A percentile compares a stretch with the other conserved stretches of the same genome.
These are phyloP conservation scores for Fusarium coicis DNA, from an alignment of 2,329 filamentous ascomycete species.

Conservation along the genomic window DNA sequence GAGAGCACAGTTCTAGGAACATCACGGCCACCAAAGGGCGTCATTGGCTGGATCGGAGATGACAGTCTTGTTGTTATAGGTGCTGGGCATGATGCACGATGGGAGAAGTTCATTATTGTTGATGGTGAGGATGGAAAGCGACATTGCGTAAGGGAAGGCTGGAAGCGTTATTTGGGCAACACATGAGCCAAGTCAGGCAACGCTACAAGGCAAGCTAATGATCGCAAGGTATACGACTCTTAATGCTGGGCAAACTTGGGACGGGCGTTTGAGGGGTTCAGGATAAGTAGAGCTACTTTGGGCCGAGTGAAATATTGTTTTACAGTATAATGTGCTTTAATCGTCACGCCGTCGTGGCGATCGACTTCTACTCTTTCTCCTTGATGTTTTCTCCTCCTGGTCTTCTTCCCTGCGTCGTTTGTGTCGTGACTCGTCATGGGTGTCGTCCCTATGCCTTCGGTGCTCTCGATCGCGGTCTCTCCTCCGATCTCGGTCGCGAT, in stretches of 20 bases:
- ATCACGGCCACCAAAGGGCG: constrained; percentile 77
- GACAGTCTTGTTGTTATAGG: constrained; percentile 79
- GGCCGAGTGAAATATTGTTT: constrained; percentile 28
- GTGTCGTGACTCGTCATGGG: constrained; percentile 41
- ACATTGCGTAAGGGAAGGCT: constrained; percentile 76
- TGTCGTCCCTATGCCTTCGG: constrained; percentile 45
- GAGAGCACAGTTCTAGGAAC: constrained; percentile 61
- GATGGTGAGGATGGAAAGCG: constrained; percentile 75
- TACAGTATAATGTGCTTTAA: constrained; percentile 39
- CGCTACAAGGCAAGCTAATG: background rate
- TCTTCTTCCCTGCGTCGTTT: constrained; percentile 46
- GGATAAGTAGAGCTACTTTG: constrained; percentile 20
- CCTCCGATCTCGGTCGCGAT: constrained; percentile 41
- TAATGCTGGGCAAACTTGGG: constrained; percentile 29
- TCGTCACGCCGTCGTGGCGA: constrained; percentile 52
- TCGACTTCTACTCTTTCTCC: constrained; percentile 53
- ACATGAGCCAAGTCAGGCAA: constrained; percentile 39
- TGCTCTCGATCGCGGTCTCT: constrained; percentile 40
- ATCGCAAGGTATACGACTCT: constrained; percentile 15
- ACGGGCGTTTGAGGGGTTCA: constrained; percentile 38
- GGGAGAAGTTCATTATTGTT: constrained; percentile 86
- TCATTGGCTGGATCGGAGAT: constrained; percentile 86
- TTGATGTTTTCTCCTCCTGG: constrained; percentile 36
- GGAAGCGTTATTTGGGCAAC: constrained; percentile 78
- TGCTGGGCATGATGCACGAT: constrained; percentile 81